Evolutionary conservation across 2,329 filamentous ascomycete genomes (phyloP).

Genomic region (Botrytis fabae): DNA sequence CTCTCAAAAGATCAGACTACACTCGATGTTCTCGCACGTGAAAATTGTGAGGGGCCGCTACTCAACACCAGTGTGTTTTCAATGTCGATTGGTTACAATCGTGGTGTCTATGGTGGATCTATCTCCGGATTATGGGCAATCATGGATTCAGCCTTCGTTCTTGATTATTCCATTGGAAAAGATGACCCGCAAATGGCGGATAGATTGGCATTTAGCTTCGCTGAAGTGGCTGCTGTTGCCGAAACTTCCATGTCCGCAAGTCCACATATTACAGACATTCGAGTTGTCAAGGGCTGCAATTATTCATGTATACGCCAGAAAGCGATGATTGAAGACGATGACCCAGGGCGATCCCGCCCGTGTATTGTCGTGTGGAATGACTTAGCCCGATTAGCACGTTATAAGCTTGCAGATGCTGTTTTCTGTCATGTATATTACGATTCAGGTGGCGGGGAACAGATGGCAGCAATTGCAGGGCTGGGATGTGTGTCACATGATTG

Average conservation of each 20-base stretch:
- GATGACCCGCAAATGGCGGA: not conserved
- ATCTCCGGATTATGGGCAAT: conserved; percentile 1
- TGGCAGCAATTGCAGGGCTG: conserved; percentile 5
- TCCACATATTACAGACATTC: conserved; percentile 7
- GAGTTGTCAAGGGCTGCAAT: conserved; percentile 11
- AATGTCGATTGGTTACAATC: not conserved
- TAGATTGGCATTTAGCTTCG: not conserved
- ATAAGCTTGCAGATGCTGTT: conserved; percentile 3
- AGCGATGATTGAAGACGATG: not conserved
- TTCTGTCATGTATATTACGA: conserved; percentile 16
- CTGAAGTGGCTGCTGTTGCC: conserved; percentile 2
- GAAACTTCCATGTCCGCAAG: not conserved
- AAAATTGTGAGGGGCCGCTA: not conserved
- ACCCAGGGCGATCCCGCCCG: not conserved
- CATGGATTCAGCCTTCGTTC: conserved; percentile 1
- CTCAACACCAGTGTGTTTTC: conserved; percentile 13
- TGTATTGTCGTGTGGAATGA: conserved; percentile 7
- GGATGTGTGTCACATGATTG: not conserved
- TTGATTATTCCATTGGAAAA: conserved; percentile 18
- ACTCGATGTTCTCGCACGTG: not conserved
- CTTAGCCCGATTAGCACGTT: conserved; percentile 2
- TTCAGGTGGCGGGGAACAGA: not conserved
- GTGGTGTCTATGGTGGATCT: not conserved
- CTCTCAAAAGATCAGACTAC: not conserved
- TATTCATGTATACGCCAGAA: conserved; percentile 17